Percentiles rank a stretch among this genome's conserved stretches.
phyloP scores from a whole-genome alignment of 257 asterid genomes.

The Gentiana dahurica region DNA sequence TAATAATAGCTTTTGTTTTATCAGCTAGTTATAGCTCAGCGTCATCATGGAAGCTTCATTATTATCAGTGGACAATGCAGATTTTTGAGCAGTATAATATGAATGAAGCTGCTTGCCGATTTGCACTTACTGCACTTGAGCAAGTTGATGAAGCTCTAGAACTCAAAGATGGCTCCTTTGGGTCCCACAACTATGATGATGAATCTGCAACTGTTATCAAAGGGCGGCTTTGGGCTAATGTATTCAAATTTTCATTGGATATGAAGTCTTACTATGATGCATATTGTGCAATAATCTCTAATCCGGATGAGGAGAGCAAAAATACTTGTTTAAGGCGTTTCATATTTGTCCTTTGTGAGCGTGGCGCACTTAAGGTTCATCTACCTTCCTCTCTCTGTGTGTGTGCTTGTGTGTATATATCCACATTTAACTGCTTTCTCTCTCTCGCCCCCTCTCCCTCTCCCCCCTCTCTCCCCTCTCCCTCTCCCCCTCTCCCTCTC shows the following conservation, averaged over 20 bases:
- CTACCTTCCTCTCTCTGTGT: slow-evolving; percentile 13
- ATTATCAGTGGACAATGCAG: too few relatives aligned
- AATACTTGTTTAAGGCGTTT: slow-evolving; percentile 85
- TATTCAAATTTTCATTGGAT: slow-evolving; percentile 74
- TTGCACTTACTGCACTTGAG: slow-evolving; percentile 90
- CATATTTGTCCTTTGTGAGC: slow-evolving; percentile 82
- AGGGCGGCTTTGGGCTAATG: slow-evolving; percentile 93
- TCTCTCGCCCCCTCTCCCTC: not conserved
- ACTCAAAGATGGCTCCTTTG: slow-evolving; percentile 26
- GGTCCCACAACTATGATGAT: slow-evolving; percentile 33
- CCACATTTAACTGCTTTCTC: not conserved
- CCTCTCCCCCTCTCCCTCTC: too few relatives aligned
- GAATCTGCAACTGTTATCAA: slow-evolving; percentile 60
- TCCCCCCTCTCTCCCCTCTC: too few relatives aligned
- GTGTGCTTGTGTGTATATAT: not conserved
- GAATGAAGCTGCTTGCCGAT: slow-evolving; percentile 85
- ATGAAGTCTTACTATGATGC: slow-evolving; percentile 70
- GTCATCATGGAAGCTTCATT: too few relatives aligned
- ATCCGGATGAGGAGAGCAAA: slow-evolving; percentile 96
- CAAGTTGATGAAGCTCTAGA: slow-evolving; percentile 89
- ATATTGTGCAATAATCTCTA: slow-evolving; percentile 84
- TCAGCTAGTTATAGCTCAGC: too few relatives aligned
- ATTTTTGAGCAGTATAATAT: slow-evolving; percentile 4
- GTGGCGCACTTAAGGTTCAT: slow-evolving; percentile 77
- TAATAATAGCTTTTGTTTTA: not conserved